Evolutionary conservation across 148 eudicot genomes (phyloP), one percentile per base, ranked within the genome.

Genomic region (Spergularia marina): DNA sequence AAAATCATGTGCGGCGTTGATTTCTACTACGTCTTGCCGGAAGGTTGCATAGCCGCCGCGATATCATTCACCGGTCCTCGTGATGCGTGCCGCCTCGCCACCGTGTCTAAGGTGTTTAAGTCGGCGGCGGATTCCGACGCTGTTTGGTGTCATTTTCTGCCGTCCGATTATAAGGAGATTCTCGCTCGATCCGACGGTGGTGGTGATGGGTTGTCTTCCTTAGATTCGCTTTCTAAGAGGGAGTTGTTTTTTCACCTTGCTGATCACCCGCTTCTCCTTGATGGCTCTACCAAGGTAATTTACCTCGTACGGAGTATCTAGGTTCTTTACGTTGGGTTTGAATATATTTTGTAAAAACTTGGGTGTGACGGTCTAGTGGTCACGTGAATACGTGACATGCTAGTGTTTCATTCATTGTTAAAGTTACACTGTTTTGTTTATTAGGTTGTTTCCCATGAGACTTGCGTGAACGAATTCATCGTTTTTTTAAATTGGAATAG

Each of bases 231-330:
- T 1, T 74, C 87, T 12, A 87, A 82, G 68, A 90, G 84, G 79
- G 76, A 88, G 1, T 74, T 88, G 1, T 92, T 80, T 53, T 77
- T 82, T 41, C 80, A 71, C 53, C 89, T 92, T 1, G 86, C 67
- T 34, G 72, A 80, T 30, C 63, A 70, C 20, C 87, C 88, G 54
- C 74, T 90, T 7, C 75, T 90, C 72, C 74, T 92, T 64, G 88
- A 92, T 58, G 82, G 64, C 4, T 88, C 86, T 47, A 74, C 81
- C 9, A 79, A 81, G 97, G 97, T 91, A 79, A 78, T 17, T 65
- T 49, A 10, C 1, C 1, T 68, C 2, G 3, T 12, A n/a, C n/a
- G n/a, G n/a, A n/a, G n/a, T n/a, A 23, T 65, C 39, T 56, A 4
- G 44, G 44, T 18, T 14, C 0, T 59, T 25, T 6, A 2, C 17